A percentile compares a stretch with the other conserved stretches of the same genome.
phyloP scores from a whole-genome alignment of 805 yeast species.

The Isabelozyma rhagii region DNA sequence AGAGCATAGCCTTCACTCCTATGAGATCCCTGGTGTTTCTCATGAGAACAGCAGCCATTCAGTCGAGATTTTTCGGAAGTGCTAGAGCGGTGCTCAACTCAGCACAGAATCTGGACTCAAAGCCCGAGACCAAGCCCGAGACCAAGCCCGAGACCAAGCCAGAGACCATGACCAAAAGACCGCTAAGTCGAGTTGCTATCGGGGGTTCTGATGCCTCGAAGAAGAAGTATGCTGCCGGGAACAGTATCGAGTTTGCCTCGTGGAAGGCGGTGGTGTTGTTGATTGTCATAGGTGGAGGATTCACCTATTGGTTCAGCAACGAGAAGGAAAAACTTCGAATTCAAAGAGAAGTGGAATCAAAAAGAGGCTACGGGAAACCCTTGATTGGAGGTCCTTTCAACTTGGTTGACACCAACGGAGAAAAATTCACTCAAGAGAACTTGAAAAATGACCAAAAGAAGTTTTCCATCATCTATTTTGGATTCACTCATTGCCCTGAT shows the following conservation, averaged over 20 bases:
- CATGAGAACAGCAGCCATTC: neutral
- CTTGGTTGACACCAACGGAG: conserved; percentile 66
- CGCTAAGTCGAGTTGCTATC: conserved; percentile 76
- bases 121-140: neutral
- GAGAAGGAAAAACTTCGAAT: conserved; percentile 76
- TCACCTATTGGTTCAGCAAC: conserved; percentile 65
- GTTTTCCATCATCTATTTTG: conserved; percentile 88
- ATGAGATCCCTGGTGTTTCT: too few species aligned
- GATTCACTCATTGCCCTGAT: conserved; percentile 97
- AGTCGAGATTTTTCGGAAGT: neutral
- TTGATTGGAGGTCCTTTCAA: conserved; percentile 88
- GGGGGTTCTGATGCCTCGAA: conserved; percentile 49
- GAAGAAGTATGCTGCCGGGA: conserved; percentile 33
- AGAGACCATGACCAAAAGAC: conserved; percentile 37
- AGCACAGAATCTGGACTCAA: neutral
- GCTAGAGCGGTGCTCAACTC: neutral
- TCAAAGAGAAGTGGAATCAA: conserved; percentile 78
- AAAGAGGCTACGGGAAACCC: conserved; percentile 89
- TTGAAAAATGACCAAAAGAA: conserved; percentile 57
- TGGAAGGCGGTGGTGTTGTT: conserved; percentile 81
- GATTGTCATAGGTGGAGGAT: conserved; percentile 64
- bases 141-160: conserved; percentile 14
- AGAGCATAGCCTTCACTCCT: neutral
- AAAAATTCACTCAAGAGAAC: conserved; percentile 72
- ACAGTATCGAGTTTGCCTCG: conserved; percentile 67